phyloP scores from a whole-genome alignment of 768 basidiomycete genomes.

The Tremella yokohamensis region DNA sequence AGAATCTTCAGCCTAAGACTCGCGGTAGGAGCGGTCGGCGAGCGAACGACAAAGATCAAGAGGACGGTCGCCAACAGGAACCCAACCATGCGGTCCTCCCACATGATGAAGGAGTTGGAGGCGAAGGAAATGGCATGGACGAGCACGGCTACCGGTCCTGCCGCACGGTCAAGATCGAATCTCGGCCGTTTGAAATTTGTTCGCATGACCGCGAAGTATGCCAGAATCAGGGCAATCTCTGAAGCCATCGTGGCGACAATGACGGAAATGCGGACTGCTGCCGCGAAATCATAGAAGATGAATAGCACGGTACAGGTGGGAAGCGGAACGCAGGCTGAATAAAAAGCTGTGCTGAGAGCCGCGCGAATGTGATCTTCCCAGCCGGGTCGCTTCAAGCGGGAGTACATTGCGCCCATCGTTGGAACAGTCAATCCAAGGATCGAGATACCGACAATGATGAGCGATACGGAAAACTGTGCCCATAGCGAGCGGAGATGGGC shows the following conservation, averaged over 20 bases:
- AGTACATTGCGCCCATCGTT: conserved; percentile 61
- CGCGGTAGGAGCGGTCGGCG: conserved; percentile 64
- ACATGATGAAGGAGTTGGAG: conserved; percentile 95
- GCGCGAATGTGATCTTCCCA: conserved; percentile 52
- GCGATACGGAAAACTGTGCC: conserved; percentile 83
- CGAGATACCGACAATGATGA: conserved; percentile 70
- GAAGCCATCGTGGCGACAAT: conserved; percentile 13
- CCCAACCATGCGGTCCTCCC: conserved; percentile 82
- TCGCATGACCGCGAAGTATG: neutral
- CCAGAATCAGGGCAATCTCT: conserved; percentile 22
- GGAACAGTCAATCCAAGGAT: conserved; percentile 61
- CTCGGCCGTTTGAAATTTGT: conserved; percentile 1
- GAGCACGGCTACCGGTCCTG: conserved; percentile 46
- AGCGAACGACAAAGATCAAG: conserved; percentile 63
- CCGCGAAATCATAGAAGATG: conserved; percentile 38
- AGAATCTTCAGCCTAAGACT: conserved; percentile 73
- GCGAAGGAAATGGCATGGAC: conserved; percentile 74
- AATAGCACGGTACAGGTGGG: conserved; percentile 55
- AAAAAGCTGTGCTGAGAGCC: conserved; percentile 57
- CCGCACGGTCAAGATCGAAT: conserved; percentile 23
- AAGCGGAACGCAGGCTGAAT: conserved; percentile 57
- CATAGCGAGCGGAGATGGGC: conserved; percentile 76
- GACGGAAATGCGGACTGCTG: conserved; percentile 21
- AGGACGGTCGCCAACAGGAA: conserved; percentile 63
- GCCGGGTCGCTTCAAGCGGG: conserved; percentile 48